Percentiles rank a stretch among this genome's conserved stretches.
phyloP scores from a whole-genome alignment of 1,139 yeast species.

The Pichia sp. region DNA sequence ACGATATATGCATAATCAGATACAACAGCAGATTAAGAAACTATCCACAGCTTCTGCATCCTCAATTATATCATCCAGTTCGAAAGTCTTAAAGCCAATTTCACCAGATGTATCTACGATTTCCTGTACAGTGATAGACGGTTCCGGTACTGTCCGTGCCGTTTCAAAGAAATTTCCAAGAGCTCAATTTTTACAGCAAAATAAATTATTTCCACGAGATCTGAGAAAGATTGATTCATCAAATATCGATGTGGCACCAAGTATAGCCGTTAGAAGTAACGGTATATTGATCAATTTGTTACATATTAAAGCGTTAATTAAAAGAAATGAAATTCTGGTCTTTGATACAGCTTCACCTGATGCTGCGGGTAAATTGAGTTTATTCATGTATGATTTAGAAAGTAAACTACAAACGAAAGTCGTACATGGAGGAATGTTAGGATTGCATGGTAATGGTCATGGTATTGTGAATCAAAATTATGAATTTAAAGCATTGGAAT shows the following conservation, averaged over 20 bases:
- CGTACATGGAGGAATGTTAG: slow-evolving; percentile 26
- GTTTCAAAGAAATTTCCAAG: slow-evolving; percentile 60
- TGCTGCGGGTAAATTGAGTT: slow-evolving; percentile 68
- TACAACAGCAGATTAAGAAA: neutral
- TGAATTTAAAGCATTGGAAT: slow-evolving; percentile 57
- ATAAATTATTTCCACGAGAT: slow-evolving; percentile 71
- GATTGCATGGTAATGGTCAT: slow-evolving; percentile 10
- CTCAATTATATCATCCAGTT: slow-evolving; percentile 6
- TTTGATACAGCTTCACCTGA: slow-evolving; percentile 54
- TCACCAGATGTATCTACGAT: slow-evolving; percentile 23
- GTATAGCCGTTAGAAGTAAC: slow-evolving; percentile 58
- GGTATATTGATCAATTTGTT: slow-evolving; percentile 64
- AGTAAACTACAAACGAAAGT: slow-evolving; percentile 58
- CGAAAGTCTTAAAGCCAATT: slow-evolving; percentile 17
- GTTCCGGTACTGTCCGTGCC: slow-evolving; percentile 52
- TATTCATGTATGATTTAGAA: slow-evolving; percentile 91
- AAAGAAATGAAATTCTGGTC: slow-evolving; percentile 60
- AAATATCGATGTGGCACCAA: slow-evolving; percentile 67
- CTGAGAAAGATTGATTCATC: slow-evolving; percentile 72
- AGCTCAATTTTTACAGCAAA: slow-evolving; percentile 54
- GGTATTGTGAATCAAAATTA: slow-evolving; percentile 35
- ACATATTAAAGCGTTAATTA: slow-evolving; percentile 69
- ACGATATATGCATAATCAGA: too few relatives aligned
- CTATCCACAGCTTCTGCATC: neutral
- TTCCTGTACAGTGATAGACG: slow-evolving; percentile 63